phyloP scores from a whole-genome alignment of 2,329 filamentous ascomycete species.

The Penicillium thymicola region DNA sequence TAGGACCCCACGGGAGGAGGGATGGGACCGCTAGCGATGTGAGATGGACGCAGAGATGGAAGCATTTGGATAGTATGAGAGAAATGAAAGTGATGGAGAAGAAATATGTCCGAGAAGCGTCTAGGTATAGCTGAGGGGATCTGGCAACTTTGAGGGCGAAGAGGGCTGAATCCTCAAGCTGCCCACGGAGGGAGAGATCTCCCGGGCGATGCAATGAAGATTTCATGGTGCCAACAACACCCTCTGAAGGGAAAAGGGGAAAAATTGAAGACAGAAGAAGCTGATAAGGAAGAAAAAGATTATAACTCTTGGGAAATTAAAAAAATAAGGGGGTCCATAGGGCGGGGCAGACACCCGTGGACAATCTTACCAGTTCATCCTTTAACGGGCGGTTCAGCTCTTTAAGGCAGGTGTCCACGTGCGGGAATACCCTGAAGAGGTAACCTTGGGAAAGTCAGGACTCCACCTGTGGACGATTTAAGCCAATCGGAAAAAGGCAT shows the following conservation, averaged over 20 bases:
- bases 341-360: not conserved
- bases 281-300: not conserved
- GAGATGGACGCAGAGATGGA: constrained; percentile 10
- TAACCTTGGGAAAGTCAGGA: not conserved
- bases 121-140: constrained; percentile 11
- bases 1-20: constrained; percentile 10
- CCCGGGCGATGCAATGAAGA: not conserved
- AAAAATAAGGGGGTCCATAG: not conserved
- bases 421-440: not conserved
- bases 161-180: not conserved
- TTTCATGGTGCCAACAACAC: constrained; percentile 2
- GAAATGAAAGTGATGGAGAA: constrained; percentile 16
- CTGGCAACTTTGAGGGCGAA: constrained; percentile 5
- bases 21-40: constrained; percentile 1
- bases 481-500: no score
- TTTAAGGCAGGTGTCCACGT: not conserved
- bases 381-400: not conserved
- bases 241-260: not conserved
- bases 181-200: not conserved
- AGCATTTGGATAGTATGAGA: constrained; percentile 11
- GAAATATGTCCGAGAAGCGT: constrained; percentile 7
- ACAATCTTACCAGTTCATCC: not conserved
- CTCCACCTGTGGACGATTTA: not conserved
- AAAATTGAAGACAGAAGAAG: not conserved
- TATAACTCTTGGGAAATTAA: not conserved